Conservation (phyloP, 2,329 filamentous ascomycete genomes). For the Parafenestella ontariensis region DNA sequence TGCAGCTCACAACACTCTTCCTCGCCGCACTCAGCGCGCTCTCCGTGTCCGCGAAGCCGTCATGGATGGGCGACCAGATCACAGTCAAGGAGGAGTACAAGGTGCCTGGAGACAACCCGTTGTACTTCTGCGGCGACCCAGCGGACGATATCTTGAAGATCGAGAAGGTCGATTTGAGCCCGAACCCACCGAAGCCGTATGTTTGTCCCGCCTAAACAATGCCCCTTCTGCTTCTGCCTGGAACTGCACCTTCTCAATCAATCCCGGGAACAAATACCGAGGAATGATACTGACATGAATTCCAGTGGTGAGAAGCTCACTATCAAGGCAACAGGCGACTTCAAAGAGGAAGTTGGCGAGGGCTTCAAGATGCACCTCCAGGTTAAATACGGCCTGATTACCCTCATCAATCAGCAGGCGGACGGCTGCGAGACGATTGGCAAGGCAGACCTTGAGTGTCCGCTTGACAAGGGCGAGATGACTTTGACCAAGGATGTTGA, state of each 20-base stretch:
- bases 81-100: slow-evolving; percentile 62
- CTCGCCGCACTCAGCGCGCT: slow-evolving; percentile 54
- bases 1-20: slow-evolving; percentile 48
- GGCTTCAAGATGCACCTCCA: slow-evolving; percentile 82
- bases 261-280: not conserved
- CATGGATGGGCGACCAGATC: slow-evolving; percentile 55
- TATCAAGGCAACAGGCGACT: slow-evolving; percentile 79
- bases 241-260: not conserved
- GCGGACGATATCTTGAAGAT: slow-evolving; percentile 75
- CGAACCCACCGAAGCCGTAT: slow-evolving; percentile 88
- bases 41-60: slow-evolving; percentile 50
- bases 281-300: not conserved
- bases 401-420: slow-evolving; percentile 78
- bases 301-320: slow-evolving; percentile 76
- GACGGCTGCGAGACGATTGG: slow-evolving; percentile 89
- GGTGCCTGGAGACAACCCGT: slow-evolving; percentile 84
- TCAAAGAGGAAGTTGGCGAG: slow-evolving; percentile 74
- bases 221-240: not conserved
- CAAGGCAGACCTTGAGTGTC: slow-evolving; percentile 89
- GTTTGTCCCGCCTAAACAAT: slow-evolving; percentile 48
- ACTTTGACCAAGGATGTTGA: slow-evolving; percentile 81
- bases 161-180: slow-evolving; percentile 77
- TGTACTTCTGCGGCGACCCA: slow-evolving; percentile 78
- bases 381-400: slow-evolving; percentile 95
- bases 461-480: slow-evolving; percentile 79